Percentiles rank a stretch among this genome's conserved stretches.
Conservation (phyloP, 768 basidiomycete species). For the Auriscalpium microsporum region DNA sequence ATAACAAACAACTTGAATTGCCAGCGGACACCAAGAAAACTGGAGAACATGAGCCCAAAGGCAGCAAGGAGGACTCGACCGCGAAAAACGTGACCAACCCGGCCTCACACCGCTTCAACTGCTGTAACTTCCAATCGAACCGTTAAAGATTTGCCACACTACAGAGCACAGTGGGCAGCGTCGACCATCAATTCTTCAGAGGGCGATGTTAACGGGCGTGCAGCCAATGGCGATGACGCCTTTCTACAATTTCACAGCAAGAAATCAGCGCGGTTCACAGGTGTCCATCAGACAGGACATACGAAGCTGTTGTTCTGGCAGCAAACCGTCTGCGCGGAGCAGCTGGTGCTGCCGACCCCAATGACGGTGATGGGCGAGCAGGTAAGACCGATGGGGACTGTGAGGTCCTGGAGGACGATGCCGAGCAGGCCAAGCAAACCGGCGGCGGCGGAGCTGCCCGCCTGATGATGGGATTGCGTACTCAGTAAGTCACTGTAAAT, state of each 20-base stretch:
- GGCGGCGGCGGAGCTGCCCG: not conserved
- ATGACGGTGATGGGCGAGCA: slow-evolving; percentile 7
- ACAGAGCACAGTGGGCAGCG: too few species aligned
- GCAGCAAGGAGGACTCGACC: too few species aligned
- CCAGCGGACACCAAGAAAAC: too few species aligned
- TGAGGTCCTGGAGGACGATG: not conserved
- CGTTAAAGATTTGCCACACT: too few species aligned
- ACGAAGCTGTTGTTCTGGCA: slow-evolving; percentile 12
- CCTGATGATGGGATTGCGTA: not conserved
- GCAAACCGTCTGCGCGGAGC: slow-evolving; percentile 5
- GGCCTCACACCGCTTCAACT: too few species aligned
- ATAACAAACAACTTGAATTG: too few species aligned
- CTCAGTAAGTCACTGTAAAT: not conserved
- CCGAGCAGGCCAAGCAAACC: not conserved
- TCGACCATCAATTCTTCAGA: not conserved
- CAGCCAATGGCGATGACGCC: slow-evolving; percentile 32
- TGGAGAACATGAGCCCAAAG: too few species aligned
- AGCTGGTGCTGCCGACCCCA: not conserved
- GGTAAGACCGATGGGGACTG: not conserved
- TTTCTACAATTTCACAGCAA: not conserved
- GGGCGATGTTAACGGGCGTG: slow-evolving; percentile 23
- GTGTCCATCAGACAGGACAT: not conserved
- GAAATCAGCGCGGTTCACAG: not conserved
- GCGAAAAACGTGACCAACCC: too few species aligned
- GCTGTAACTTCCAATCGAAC: too few species aligned